Percentiles rank a stretch among this genome's conserved stretches.
Evolutionary conservation across 305 asterid species (phyloP).

Genomic region (Striga hermonthica): DNA sequence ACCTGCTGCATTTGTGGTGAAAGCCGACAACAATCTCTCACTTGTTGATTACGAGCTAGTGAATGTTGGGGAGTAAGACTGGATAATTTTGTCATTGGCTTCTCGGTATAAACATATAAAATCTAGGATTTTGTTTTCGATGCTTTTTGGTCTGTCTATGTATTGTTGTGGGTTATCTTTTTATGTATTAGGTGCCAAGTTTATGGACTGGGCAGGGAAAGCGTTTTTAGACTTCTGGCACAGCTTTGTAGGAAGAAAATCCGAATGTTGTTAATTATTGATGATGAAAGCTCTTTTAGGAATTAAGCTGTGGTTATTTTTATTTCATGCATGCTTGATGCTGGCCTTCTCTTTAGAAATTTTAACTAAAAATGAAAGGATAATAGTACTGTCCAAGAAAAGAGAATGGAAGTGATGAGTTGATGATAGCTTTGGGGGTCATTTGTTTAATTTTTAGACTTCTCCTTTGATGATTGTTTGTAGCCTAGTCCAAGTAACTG

Average conservation of each 20-base stretch:
- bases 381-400: too few relatives aligned
- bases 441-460: too few relatives aligned
- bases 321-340: background rate
- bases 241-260: slow-evolving; percentile 18
- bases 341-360: background rate
- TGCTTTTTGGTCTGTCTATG: slow-evolving; percentile 26
- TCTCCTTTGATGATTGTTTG: too few relatives aligned
- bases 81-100: background rate
- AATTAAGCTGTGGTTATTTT: background rate
- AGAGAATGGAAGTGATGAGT: too few relatives aligned
- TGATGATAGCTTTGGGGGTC: too few relatives aligned
- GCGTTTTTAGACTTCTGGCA: slow-evolving; percentile 18
- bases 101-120: slow-evolving; percentile 30
- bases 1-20: slow-evolving; percentile 48
- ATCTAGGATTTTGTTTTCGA: slow-evolving; percentile 12
- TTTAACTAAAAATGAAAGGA: too few relatives aligned
- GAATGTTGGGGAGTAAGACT: slow-evolving; percentile 37
- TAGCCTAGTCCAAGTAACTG: too few relatives aligned
- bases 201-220: slow-evolving; percentile 29
- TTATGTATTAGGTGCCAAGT: slow-evolving; percentile 3
- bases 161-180: slow-evolving; percentile 7
- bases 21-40: slow-evolving; percentile 61
- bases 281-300: background rate
- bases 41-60: slow-evolving; percentile 65
- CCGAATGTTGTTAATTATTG: background rate